These are phyloP conservation scores for Lachnellula cervina DNA, from an alignment of 2,329 filamentous ascomycete species.

Conservation along the genomic window DNA sequence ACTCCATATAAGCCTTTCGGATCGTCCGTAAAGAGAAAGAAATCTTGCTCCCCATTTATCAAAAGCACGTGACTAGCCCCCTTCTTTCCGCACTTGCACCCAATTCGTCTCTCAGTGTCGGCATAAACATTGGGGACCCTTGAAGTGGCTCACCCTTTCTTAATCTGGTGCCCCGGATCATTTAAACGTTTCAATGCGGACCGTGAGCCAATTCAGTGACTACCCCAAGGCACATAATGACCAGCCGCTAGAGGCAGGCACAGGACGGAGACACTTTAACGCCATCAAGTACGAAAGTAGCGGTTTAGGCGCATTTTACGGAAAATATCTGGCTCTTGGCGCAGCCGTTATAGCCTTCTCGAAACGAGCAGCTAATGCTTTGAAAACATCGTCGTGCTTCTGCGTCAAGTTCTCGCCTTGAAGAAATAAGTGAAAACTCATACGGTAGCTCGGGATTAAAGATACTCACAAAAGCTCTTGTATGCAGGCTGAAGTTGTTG, in stretches of 20 bases:
- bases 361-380: conserved; percentile 5
- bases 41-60: neutral
- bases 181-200: neutral
- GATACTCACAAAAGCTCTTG: conserved; percentile 11
- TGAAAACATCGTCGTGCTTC: conserved; percentile 16
- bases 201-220: too few relatives aligned
- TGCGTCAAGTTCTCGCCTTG: conserved; percentile 8
- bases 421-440: neutral
- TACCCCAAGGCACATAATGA: too few relatives aligned
- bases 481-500: conserved; percentile 7
- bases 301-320: too few relatives aligned
- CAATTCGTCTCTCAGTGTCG: neutral
- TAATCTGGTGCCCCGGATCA: neutral
- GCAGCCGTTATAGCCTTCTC: too few relatives aligned
- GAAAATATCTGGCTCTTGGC: too few relatives aligned
- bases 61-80: neutral
- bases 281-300: too few relatives aligned
- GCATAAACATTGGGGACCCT: neutral
- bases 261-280: too few relatives aligned
- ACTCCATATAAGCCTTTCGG: too few relatives aligned
- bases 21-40: neutral
- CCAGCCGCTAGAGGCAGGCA: too few relatives aligned
- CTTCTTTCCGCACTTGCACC: neutral
- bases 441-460: neutral
- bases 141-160: neutral